Evolutionary conservation across 805 yeast species (phyloP), one percentile per base, ranked within the genome.

Genomic region (Brettanomyces sp.): DNA sequence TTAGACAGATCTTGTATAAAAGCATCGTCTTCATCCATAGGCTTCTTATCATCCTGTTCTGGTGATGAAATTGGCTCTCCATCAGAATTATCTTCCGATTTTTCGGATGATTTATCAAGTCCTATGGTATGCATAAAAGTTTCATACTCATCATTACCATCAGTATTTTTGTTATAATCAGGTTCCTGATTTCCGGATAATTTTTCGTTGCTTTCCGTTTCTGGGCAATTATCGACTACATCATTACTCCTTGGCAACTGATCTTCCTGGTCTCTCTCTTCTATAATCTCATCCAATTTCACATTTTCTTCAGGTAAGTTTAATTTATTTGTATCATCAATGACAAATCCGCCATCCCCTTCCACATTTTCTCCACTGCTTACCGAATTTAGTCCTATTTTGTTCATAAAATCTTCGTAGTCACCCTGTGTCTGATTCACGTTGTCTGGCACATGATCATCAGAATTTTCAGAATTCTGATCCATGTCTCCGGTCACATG

Each of bases 351-450:
- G 9, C 44, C 50, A 25, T 21, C 44, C n/a, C 22, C 38, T 42
- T 37, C 36, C 11, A 40, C 45, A 21, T 35, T 25, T 34, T 45
- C 46, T 23, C 42, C 47, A n/a, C 35, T 22, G 18, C 18, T 38
- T 24, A 7, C 23, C 32, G 32, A 28, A 12, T 33, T 36, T 12
- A 41, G n/a, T 18, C 44, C 48, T 12, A 46, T 37, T 12, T 48
- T 46, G 25, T 43, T 45, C 46, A 44, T 47, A 41, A 52, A 51
- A 9, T 44, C 48, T 13, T 47, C 48, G 44, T 47, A 51, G 7
- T 45, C 51, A 39, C 28, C 28, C 21, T 7, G 14, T 18, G 18
- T 28, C 7, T 39, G n/a, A 22, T 39, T 13, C 32, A 4, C 18
- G 18, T 18, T 18, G 18, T 4, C 11, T 28, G 32, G 32, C 32